phyloP scores from a whole-genome alignment of 2,329 filamentous ascomycete genomes.

The Chalaropsis thielavioides region DNA sequence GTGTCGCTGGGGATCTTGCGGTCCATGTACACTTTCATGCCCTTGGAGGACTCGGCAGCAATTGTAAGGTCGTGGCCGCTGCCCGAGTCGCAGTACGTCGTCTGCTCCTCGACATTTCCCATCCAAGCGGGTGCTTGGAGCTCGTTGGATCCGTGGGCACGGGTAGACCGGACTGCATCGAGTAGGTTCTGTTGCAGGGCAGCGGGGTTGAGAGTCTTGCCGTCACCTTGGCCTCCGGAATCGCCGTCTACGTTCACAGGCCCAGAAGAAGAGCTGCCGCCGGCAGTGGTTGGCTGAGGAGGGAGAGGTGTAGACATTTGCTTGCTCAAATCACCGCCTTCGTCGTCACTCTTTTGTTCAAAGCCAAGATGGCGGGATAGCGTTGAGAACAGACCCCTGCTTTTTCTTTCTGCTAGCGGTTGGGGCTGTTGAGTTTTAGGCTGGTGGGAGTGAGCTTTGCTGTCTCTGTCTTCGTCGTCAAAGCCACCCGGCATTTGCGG shows the following conservation, averaged over 20 bases:
- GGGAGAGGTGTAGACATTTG: neutral
- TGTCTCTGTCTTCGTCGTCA: neutral
- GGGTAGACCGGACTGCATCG: conserved; percentile 63
- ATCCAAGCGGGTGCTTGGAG: conserved; percentile 62
- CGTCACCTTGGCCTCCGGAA: conserved; percentile 24
- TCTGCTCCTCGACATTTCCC: conserved; percentile 58
- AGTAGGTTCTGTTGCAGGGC: conserved; percentile 56
- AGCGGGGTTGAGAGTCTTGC: conserved; percentile 44
- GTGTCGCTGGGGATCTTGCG: conserved; percentile 32
- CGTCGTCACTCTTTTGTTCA: conserved; percentile 34
- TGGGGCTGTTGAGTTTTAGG: neutral
- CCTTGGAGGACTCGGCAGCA: conserved; percentile 52
- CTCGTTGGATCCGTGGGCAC: conserved; percentile 56
- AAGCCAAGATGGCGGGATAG: conserved; percentile 55
- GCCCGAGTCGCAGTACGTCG: conserved; percentile 71
- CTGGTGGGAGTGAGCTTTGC: neutral
- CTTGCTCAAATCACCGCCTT: conserved; percentile 24
- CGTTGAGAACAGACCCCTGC: conserved; percentile 51
- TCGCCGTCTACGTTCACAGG: conserved; percentile 12
- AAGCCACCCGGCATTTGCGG: conserved; percentile 21
- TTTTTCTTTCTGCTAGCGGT: conserved; percentile 28
- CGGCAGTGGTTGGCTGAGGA: neutral
- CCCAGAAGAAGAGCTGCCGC: neutral
- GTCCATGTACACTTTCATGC: conserved; percentile 60
- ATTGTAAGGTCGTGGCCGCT: conserved; percentile 60